Evolutionary conservation across 768 basidiomycete species (phyloP).

Genomic region (Termitomyces sp.): DNA sequence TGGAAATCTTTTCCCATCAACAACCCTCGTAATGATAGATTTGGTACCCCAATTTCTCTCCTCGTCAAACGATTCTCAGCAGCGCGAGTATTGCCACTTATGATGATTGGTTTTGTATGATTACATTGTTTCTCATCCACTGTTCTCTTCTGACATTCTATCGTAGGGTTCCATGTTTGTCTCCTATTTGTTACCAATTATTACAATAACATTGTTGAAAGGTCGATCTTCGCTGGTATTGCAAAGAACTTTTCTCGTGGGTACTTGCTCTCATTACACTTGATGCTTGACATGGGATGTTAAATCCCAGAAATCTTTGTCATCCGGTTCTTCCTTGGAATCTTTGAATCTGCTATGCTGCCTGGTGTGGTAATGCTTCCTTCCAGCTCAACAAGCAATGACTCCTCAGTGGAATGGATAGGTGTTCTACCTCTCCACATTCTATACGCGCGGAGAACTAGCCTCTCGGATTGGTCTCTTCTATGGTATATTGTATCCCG

Average conservation of each 20-base stretch:
- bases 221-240: slow-evolving; percentile 39
- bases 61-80: slow-evolving; percentile 44
- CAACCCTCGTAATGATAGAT: slow-evolving; percentile 19
- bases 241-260: slow-evolving; percentile 41
- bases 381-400: not conserved
- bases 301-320: slow-evolving; percentile 33
- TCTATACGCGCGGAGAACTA: slow-evolving; percentile 45
- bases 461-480: slow-evolving; percentile 46
- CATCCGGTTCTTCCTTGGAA: slow-evolving; percentile 44
- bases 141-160: not conserved
- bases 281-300: not conserved
- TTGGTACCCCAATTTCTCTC: slow-evolving; percentile 44
- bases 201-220: slow-evolving; percentile 7
- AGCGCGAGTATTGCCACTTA: slow-evolving; percentile 38
- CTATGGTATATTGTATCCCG: slow-evolving; percentile 26
- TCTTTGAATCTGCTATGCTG: slow-evolving; percentile 45
- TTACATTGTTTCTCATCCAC: not conserved
- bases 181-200: not conserved
- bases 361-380: slow-evolving; percentile 31
- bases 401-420: slow-evolving; percentile 4
- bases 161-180: slow-evolving; percentile 35
- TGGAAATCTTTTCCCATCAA: not conserved
- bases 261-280: not conserved
- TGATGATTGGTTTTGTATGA: slow-evolving; percentile 47
- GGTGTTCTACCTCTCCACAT: slow-evolving; percentile 47